Evolutionary conservation across 805 yeast species (phyloP).

Genomic region (Crinitomyces ghanaensis): DNA sequence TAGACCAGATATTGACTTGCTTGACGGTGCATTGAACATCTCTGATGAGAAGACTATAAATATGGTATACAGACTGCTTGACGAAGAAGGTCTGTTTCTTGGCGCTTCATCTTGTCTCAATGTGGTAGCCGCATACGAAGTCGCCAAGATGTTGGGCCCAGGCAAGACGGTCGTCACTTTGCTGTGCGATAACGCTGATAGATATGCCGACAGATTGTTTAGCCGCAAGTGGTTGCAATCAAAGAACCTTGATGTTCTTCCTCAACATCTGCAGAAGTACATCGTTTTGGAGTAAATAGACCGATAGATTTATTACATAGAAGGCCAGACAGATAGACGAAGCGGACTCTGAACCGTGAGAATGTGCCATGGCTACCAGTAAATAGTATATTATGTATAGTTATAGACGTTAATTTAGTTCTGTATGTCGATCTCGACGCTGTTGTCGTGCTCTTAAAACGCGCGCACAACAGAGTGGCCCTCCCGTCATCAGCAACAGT

Average conservation of each 20-base stretch:
- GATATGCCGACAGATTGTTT: slow-evolving; percentile 73
- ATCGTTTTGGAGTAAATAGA: slow-evolving; percentile 34
- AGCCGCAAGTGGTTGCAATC: slow-evolving; percentile 64
- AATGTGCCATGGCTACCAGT: too few species aligned
- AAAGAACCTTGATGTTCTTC: slow-evolving; percentile 58
- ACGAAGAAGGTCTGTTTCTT: slow-evolving; percentile 80
- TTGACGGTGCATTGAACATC: slow-evolving; percentile 72
- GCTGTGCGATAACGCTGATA: slow-evolving; percentile 84
- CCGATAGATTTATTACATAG: not conserved
- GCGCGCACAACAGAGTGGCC: too few species aligned
- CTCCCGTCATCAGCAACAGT: too few species aligned
- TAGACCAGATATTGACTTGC: slow-evolving; percentile 53
- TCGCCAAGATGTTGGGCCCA: slow-evolving; percentile 61
- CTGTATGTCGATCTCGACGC: too few species aligned
- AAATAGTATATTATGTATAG: too few species aligned
- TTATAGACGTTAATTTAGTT: too few species aligned
- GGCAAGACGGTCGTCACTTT: slow-evolving; percentile 79
- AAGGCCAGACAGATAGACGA: not conserved
- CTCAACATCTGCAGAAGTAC: slow-evolving; percentile 60
- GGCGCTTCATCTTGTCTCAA: slow-evolving; percentile 90
- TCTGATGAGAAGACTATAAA: slow-evolving; percentile 71
- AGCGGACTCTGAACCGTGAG: not conserved
- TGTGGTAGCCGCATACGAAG: slow-evolving; percentile 76
- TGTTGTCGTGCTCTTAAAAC: too few species aligned
- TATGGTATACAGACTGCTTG: slow-evolving; percentile 73